Evolutionary conservation across 306 rosid genomes (phyloP).

Genomic region (Datisca glomerata): DNA sequence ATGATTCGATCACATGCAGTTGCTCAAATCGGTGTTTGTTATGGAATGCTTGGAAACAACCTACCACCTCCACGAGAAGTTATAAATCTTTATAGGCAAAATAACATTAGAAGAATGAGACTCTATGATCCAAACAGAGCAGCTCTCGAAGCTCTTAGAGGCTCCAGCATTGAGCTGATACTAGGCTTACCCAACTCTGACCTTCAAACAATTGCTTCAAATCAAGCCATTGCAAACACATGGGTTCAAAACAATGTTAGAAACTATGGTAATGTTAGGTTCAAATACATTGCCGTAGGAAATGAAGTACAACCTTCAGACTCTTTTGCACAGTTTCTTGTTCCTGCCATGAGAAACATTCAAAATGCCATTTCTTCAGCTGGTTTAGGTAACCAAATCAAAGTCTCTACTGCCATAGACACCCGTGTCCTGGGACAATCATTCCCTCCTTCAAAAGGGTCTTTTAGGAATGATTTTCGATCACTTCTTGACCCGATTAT

Average conservation of each 20-base stretch:
- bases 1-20: too few relatives aligned
- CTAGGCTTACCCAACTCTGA: slow-evolving; percentile 11
- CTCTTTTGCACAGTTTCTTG: background rate
- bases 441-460: slow-evolving; percentile 9
- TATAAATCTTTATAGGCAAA: slow-evolving; percentile 17
- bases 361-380: slow-evolving; percentile 5
- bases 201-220: slow-evolving; percentile 3
- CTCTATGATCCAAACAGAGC: slow-evolving; percentile 15
- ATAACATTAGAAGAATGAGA: slow-evolving; percentile 17
- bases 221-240: background rate
- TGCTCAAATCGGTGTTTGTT: too few relatives aligned
- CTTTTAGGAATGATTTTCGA: background rate
- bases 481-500: slow-evolving; percentile 19
- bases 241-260: slow-evolving; percentile 8
- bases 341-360: slow-evolving; percentile 6
- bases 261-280: slow-evolving; percentile 1
- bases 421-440: background rate
- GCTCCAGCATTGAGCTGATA: slow-evolving; percentile 16
- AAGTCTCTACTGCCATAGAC: slow-evolving; percentile 9
- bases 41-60: slow-evolving; percentile 15
- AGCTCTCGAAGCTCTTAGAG: slow-evolving; percentile 16
- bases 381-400: slow-evolving; percentile 3
- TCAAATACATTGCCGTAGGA: slow-evolving; percentile 13
- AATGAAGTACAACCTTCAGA: background rate
- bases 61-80: slow-evolving; percentile 14